A percentile compares a stretch with the other conserved stretches of the same genome.
Conservation (phyloP, 352 stramenopile species). For the Phytophthora europaea region DNA sequence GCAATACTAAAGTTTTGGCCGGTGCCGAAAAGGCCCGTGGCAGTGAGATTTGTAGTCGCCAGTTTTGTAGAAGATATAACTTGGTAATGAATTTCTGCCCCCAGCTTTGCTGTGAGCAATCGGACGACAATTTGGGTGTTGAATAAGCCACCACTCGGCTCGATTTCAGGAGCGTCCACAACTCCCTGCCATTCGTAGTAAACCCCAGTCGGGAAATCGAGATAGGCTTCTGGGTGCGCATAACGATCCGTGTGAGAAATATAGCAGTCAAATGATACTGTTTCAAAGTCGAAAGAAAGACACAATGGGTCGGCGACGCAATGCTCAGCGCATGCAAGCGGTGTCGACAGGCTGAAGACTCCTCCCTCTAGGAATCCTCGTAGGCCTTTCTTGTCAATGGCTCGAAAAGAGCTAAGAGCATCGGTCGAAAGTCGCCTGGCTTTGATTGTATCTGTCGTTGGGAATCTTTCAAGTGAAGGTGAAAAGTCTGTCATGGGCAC, state of each 20-base stretch:
- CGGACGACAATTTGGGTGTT: constrained; percentile 65
- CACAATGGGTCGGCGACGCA: constrained; percentile 65
- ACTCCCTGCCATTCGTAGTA: constrained; percentile 86
- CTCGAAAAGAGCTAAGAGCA: constrained; percentile 50
- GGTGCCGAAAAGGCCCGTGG: constrained; percentile 36
- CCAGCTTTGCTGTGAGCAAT: constrained; percentile 64
- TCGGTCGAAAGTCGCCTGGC: constrained; percentile 10
- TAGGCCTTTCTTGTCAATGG: constrained; percentile 55
- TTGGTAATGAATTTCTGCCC: constrained; percentile 70
- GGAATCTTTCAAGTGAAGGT: background rate
- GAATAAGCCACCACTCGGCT: constrained; percentile 67
- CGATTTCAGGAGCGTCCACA: constrained; percentile 56
- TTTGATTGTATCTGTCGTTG: background rate
- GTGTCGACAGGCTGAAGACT: constrained; percentile 45
- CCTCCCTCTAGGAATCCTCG: constrained; percentile 71
- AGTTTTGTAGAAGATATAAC: constrained; percentile 44
- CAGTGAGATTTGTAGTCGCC: constrained; percentile 18
- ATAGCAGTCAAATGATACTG: constrained; percentile 66
- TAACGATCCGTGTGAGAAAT: constrained; percentile 81
- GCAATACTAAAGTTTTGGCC: constrained; percentile 40
- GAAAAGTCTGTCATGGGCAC: constrained; percentile 5
- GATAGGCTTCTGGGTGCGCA: constrained; percentile 66
- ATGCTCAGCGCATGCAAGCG: constrained; percentile 48
- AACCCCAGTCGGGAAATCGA: constrained; percentile 69
- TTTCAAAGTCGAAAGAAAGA: constrained; percentile 83